phyloP scores from a whole-genome alignment of 805 yeast species.

The Phaffomyces antillensis region DNA sequence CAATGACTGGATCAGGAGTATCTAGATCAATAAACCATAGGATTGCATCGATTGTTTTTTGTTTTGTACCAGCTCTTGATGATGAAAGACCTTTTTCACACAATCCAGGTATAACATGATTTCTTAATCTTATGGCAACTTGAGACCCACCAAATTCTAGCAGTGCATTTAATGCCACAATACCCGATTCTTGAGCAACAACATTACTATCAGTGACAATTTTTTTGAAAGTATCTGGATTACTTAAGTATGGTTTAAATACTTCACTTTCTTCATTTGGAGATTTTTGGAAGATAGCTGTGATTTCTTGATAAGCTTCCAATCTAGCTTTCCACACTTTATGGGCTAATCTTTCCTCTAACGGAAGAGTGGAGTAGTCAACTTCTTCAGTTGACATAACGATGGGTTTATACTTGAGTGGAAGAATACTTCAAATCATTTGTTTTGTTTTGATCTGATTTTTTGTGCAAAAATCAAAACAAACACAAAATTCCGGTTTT shows the following conservation, averaged over 20 bases:
- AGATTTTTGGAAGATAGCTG: conserved; percentile 43
- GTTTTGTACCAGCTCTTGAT: conserved; percentile 66
- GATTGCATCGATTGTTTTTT: conserved; percentile 55
- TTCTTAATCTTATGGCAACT: conserved; percentile 34
- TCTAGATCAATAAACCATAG: conserved; percentile 59
- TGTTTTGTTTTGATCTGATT: neutral
- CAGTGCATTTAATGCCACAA: conserved; percentile 46
- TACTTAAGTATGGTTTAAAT: conserved; percentile 41
- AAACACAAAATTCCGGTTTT: neutral
- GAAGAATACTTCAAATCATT: neutral
- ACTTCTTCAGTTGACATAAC: conserved; percentile 13
- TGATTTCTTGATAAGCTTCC: conserved; percentile 68
- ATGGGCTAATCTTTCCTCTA: conserved; percentile 34
- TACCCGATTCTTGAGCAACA: conserved; percentile 84
- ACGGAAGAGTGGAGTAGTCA: conserved; percentile 18
- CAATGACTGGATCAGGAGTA: conserved; percentile 58
- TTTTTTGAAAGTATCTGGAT: conserved; percentile 49
- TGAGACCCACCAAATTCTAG: conserved; percentile 49
- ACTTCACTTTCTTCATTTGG: conserved; percentile 49
- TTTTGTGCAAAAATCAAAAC: neutral
- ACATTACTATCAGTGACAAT: conserved; percentile 77
- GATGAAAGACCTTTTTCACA: conserved; percentile 82
- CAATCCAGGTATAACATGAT: conserved; percentile 39
- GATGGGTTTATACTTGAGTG: neutral
- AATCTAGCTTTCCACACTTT: conserved; percentile 84